A percentile compares a stretch with the other conserved stretches of the same genome.
phyloP scores from a whole-genome alignment of 73 alveolate species.

The Loxodes magnus region DNA sequence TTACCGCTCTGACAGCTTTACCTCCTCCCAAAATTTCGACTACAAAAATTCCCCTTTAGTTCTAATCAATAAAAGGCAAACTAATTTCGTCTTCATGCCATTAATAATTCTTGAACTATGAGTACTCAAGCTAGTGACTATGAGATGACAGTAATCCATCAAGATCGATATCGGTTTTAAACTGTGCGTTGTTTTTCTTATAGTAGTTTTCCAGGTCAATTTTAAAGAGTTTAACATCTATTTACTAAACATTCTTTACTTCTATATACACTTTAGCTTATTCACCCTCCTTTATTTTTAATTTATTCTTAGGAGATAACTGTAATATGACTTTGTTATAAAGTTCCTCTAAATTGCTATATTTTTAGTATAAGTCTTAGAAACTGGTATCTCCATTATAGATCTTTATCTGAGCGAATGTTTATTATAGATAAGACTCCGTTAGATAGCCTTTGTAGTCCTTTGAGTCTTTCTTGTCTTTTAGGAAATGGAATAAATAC shows the following conservation, averaged over 20 bases:
- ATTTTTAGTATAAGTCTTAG: neutral
- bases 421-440: neutral
- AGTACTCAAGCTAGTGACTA: slow-evolving; percentile 15
- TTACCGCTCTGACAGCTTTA: slow-evolving; percentile 55
- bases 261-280: neutral
- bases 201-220: slow-evolving; percentile 18
- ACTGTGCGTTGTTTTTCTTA: slow-evolving; percentile 8
- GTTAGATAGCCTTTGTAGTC: neutral
- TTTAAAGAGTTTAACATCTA: slow-evolving; percentile 11
- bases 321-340: neutral
- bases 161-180: slow-evolving; percentile 19
- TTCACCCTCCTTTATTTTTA: neutral
- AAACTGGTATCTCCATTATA: neutral
- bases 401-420: slow-evolving; percentile 1
- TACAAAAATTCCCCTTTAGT: slow-evolving; percentile 59
- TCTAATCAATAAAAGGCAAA: neutral
- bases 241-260: neutral
- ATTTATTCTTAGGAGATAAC: neutral
- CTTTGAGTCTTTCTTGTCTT: neutral
- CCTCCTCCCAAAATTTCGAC: slow-evolving; percentile 86
- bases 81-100: too few species aligned
- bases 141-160: slow-evolving; percentile 35
- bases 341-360: neutral
- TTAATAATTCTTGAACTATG: slow-evolving; percentile 13
- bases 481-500: neutral